A percentile compares a stretch with the other conserved stretches of the same genome.
These are phyloP conservation scores for Candida tammaniensis DNA, from an alignment of 805 yeast genomes.

Conservation along the genomic window DNA sequence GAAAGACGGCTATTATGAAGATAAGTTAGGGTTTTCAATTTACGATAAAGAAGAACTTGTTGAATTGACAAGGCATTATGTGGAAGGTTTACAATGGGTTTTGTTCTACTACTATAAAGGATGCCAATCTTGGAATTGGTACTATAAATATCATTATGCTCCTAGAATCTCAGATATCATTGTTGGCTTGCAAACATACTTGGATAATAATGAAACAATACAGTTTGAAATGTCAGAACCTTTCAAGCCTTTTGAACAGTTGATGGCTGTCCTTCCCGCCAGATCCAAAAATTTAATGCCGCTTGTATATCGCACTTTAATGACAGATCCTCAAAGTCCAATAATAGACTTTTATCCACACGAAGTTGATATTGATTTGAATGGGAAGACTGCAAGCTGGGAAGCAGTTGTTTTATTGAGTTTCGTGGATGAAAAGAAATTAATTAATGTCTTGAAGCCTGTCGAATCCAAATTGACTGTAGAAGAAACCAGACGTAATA, in stretches of 20 bases:
- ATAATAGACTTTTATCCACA: slow-evolving; percentile 88
- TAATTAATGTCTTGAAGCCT: slow-evolving; percentile 71
- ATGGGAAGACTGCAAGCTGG: slow-evolving; percentile 96
- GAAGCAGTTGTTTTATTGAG: slow-evolving; percentile 93
- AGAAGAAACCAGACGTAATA: slow-evolving; percentile 72
- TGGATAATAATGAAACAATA: slow-evolving; percentile 22
- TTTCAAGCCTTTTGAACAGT: slow-evolving; percentile 89
- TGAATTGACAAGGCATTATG: slow-evolving; percentile 73
- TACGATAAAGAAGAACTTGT: slow-evolving; percentile 56
- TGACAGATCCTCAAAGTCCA: slow-evolving; percentile 85
- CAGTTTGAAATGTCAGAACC: slow-evolving; percentile 72
- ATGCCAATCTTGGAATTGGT: slow-evolving; percentile 96
- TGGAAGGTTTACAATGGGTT: slow-evolving; percentile 98
- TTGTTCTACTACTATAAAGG: slow-evolving; percentile 87
- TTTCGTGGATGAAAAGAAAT: slow-evolving; percentile 81
- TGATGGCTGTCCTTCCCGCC: slow-evolving; percentile 96
- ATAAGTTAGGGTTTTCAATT: slow-evolving; percentile 71
- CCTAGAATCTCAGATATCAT: slow-evolving; percentile 90
- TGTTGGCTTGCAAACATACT: slow-evolving; percentile 61
- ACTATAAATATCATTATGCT: slow-evolving; percentile 82
- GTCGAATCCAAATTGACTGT: slow-evolving; percentile 57
- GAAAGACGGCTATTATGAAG: slow-evolving; percentile 82
- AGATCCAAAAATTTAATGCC: slow-evolving; percentile 84
- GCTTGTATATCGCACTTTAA: slow-evolving; percentile 67
- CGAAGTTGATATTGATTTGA: slow-evolving; percentile 83